Base-by-base conservation (phyloP, 352 stramenopile genomes). In the Pythium oligandrum region DNA sequence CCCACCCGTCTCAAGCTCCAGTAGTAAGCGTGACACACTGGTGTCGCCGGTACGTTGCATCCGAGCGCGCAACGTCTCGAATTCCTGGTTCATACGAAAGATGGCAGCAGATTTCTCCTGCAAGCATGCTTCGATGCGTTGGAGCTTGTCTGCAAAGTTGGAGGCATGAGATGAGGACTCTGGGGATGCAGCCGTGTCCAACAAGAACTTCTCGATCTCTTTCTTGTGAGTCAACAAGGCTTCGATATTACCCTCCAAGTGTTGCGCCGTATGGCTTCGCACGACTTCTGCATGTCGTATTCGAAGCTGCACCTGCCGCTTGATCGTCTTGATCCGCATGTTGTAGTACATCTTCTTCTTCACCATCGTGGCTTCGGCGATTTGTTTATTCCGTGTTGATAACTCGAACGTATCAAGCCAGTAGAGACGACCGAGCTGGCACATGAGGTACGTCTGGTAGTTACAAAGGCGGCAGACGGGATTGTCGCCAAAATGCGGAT, bases 341-440 rank as follows among this genome's bases (percentile, higher is more conserved):
- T 96, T 97, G 68, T 97, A 97, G 71, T 97, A 97, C 83, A 97
- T 96, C 55, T 88, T 93, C 71, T 97, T 97, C 68, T 97, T 97
- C 55, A 96, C 79, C 79, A 96, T 96, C 0, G 90, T 97, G 7
- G 83, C 75, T 33, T 97, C 85, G 1, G 89, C 87, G 48, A 96
- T 84, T 57, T 92, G 76, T 51, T 96, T 96, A 50, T 82, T 92
- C 2, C 86, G 71, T 6, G 78, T 50, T 10, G 73, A 86, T 3
- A 97, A 48, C 51, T 93, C 78, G 12, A 86, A 54, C 5, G 82
- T 90, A 53, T 96, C 86, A 31, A 95, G 61, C 37, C 68, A 85
- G 12, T 56, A 57, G 2, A 96, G 71, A 8, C 65, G 63, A 32
- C 68, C 68, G 11, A 97, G 66, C 50, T 97, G 90, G 44, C 86